Evolutionary conservation across 805 yeast genomes (phyloP), one percentile per base, ranked within the genome.

Genomic region (Hanseniaspora vineae): DNA sequence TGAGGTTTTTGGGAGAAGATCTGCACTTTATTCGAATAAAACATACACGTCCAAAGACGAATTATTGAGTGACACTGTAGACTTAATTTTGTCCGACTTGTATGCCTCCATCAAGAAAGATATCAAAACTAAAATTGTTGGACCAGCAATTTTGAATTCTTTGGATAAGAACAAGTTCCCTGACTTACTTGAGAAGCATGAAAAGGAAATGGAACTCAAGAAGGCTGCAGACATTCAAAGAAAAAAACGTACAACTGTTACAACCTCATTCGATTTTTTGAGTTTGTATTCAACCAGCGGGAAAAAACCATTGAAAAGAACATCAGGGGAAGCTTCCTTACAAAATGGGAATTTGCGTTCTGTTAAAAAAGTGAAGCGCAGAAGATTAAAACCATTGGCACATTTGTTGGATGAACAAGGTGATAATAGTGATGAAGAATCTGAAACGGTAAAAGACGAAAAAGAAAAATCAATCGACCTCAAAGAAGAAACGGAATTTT

Each of bases 61-160:
- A 49, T 69, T 77, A 1, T 65, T 79, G 2, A 75, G 74, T 17
- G 84, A 80, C 44, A 81, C 95, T 0, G 69, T 76, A 1, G 65
- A 71, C 19, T 64, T 72, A 46, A 66, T 88, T 44, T 58, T 80
- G 23, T 76, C 74, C 48, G 95, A 87, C 53, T 70, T 87, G 45
- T 77, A 76, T 50, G 66, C 68, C 11, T 78, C 80, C 44, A 60
- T 87, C 42, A 66, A 78, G 18, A 81, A 81, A 51, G 95, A 87
- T 63, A 75, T 87, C 20, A 70, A 84, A 53, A 90, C 80, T 56
- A 75, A 86, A 50, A 65, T 84, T 3, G 73, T 85, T 20, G 88
- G 84, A 0, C 86, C 92, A 0, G 69, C 72, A 1, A 75, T 87
- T 15, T 68, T 83, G 47, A 80, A 80, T 31, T 63, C 73, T 17